phyloP scores from a whole-genome alignment of 768 basidiomycete genomes.

The Rhizopogon rudus region DNA sequence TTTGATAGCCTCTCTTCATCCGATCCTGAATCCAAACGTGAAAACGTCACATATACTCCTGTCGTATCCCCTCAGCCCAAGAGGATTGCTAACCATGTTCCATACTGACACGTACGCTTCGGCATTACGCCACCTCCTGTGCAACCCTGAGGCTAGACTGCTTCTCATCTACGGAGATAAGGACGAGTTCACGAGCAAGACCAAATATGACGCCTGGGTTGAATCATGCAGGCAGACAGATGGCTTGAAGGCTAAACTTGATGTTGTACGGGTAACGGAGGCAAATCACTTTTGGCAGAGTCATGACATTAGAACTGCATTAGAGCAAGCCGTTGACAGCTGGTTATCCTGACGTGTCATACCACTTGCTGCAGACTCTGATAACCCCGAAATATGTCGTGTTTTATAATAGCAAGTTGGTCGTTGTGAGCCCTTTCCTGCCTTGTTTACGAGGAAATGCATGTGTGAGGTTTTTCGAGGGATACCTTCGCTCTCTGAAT shows the following conservation, averaged over 20 bases:
- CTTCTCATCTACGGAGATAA: slow-evolving; percentile 62
- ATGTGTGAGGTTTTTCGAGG: too few relatives aligned
- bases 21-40: slow-evolving; percentile 43
- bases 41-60: slow-evolving; percentile 63
- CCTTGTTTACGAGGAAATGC: too few relatives aligned
- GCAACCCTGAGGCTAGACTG: slow-evolving; percentile 41
- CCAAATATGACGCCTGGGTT: slow-evolving; percentile 54
- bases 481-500: too few relatives aligned
- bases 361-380: not conserved
- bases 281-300: slow-evolving; percentile 70
- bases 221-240: slow-evolving; percentile 28
- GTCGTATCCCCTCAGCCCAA: slow-evolving; percentile 72
- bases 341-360: slow-evolving; percentile 13
- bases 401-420: not conserved
- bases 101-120: slow-evolving; percentile 47
- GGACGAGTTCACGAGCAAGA: slow-evolving; percentile 65
- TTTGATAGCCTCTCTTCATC: slow-evolving; percentile 63
- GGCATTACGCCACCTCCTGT: slow-evolving; percentile 46
- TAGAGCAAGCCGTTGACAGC: slow-evolving; percentile 14
- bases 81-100: slow-evolving; percentile 68
- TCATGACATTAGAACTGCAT: slow-evolving; percentile 13
- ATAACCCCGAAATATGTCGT: not conserved
- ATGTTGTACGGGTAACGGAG: slow-evolving; percentile 34
- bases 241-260: slow-evolving; percentile 21
- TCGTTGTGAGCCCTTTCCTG: too few relatives aligned